Percentiles rank a stretch among this genome's conserved stretches.
Evolutionary conservation across 2,329 filamentous ascomycete genomes (phyloP).

Genomic region (Colletotrichum lentis): DNA sequence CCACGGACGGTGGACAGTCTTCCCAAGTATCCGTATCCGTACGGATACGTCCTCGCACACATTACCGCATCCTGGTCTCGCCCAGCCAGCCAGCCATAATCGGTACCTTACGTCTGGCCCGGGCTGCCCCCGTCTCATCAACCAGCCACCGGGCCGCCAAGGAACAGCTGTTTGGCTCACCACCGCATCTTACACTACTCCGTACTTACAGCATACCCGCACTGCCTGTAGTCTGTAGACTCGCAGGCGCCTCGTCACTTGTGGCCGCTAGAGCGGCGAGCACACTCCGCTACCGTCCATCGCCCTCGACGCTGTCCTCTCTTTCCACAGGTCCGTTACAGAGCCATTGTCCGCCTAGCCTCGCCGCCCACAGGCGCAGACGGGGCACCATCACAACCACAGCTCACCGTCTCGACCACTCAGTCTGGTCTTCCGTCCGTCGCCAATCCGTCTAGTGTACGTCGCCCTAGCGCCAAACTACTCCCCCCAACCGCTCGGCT

Average conservation of each 20-base stretch:
- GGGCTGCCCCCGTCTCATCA: slow-evolving; percentile 28
- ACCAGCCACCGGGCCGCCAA: slow-evolving; percentile 17
- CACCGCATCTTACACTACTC: neutral
- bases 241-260: slow-evolving; percentile 23
- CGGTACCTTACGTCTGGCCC: slow-evolving; percentile 36
- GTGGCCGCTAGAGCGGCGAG: neutral
- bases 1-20: slow-evolving; percentile 16
- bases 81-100: slow-evolving; percentile 22
- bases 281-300: neutral
- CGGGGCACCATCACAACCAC: slow-evolving; percentile 7
- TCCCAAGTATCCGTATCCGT: too few species aligned
- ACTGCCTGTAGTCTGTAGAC: neutral
- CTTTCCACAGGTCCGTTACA: slow-evolving; percentile 15
- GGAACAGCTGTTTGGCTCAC: neutral
- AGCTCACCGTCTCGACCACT: slow-evolving; percentile 12
- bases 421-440: slow-evolving; percentile 24
- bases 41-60: slow-evolving; percentile 2
- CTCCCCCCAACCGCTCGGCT: slow-evolving; percentile 34
- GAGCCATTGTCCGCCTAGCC: neutral
- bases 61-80: neutral
- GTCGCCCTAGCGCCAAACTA: slow-evolving; percentile 7
- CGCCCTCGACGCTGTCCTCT: slow-evolving; percentile 7
- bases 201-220: slow-evolving; percentile 24
- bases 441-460: slow-evolving; percentile 13
- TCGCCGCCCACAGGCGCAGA: slow-evolving; percentile 19